Base-by-base conservation (phyloP, 106 monocot species). In the Dendrobium chrysotoxum region DNA sequence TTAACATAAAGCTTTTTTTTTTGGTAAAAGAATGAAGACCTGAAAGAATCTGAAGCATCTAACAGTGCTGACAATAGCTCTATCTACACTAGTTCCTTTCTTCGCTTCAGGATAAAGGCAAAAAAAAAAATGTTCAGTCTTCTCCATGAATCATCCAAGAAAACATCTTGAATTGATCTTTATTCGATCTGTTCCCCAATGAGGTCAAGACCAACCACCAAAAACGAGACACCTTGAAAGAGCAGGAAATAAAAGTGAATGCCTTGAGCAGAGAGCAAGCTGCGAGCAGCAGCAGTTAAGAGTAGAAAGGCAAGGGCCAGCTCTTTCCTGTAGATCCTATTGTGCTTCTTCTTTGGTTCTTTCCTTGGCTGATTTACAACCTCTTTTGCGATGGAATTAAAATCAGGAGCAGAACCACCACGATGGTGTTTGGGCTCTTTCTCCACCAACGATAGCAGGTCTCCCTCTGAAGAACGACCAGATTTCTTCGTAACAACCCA, bases 401-500 rank as follows among this genome's bases (percentile, higher is more conserved):
- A 87, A 68, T 90, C 82, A 18, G 93, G 91, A 7, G 76, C 83
- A 0, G 89, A 91, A 25, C 72, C 83, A 28, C 73, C 78, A 4
- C 85, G 87, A 26, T 74, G 74, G 3, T 80, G 77, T 66, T 85
- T 81, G 11, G 89, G 77, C 40, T 88, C 83, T 53, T 92, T 87
- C 38, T 88, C 81, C 0, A 89, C 80, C 76, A 98, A 76, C 5
- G 89, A 82, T 26, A 85, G 54, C 9, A 98, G 88, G 54, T 98
- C 97, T 15, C 94, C 94, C 67, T 98, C 97, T 0, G 97, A 98
- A 10, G 97, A 94, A 6, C 94, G 88, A 5, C 97, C 97, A 0
- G 92, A 92, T 82, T 98, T 98, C 90, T 98, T 98, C 0, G 97
- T 98, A 31, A 98, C 97, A 0, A 94, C 94, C 97, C 97, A 98